phyloP scores from a whole-genome alignment of 768 basidiomycete species.

The Suillus variegatus region DNA sequence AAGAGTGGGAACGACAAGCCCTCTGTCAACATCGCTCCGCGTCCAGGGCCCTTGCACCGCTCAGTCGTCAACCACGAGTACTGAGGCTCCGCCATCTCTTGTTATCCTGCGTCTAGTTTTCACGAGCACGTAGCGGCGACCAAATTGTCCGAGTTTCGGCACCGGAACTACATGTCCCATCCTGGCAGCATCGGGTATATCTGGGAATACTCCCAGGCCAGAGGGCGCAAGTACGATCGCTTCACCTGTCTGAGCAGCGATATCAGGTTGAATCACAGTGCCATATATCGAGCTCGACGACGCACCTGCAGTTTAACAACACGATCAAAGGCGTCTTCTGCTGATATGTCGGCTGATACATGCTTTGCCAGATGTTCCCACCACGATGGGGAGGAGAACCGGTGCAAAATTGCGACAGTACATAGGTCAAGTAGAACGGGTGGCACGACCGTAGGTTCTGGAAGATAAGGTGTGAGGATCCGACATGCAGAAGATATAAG shows the following conservation, averaged over 20 bases:
- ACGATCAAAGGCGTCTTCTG: conserved; percentile 61
- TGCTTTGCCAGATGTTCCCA: conserved; percentile 70
- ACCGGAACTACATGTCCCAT: conserved; percentile 14
- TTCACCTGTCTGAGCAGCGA: conserved; percentile 58
- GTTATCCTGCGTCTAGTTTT: conserved; percentile 66
- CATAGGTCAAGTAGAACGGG: conserved; percentile 68
- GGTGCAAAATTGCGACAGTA: conserved; percentile 62
- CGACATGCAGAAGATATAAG: not conserved
- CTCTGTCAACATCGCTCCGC: not conserved
- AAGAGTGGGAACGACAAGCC: not conserved
- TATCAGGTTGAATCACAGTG: not conserved
- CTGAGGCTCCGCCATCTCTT: conserved; percentile 62
- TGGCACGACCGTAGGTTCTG: conserved; percentile 76
- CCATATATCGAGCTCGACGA: conserved; percentile 6
- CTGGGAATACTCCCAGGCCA: conserved; percentile 48
- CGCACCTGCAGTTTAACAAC: conserved; percentile 64
- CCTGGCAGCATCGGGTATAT: conserved; percentile 16
- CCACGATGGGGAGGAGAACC: conserved; percentile 78
- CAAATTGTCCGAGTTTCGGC: conserved; percentile 46
- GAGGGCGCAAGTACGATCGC: conserved; percentile 70
- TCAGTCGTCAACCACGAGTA: conserved; percentile 39
- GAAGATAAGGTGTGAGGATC: conserved; percentile 1
- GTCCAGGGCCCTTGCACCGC: not conserved
- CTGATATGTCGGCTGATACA: conserved; percentile 62
- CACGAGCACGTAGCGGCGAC: conserved; percentile 58